These are phyloP conservation scores for Rheum nobile DNA, from an alignment of 148 eudicot species.

Conservation along the genomic window DNA sequence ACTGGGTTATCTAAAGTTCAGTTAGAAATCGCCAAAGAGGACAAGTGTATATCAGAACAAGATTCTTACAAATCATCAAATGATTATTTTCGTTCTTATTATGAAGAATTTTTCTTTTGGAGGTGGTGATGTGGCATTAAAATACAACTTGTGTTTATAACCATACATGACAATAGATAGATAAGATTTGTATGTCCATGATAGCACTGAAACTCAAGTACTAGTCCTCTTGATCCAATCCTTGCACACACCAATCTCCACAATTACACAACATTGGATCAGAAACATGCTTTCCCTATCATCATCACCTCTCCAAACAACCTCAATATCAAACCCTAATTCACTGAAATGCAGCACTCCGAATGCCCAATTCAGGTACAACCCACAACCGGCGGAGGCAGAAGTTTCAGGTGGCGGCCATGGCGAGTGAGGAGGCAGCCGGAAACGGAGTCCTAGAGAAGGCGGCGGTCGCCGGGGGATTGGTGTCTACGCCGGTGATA, in stretches of 20 bases:
- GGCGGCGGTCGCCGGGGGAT: conserved; percentile 56
- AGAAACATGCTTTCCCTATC: background rate
- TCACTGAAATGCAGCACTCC: background rate
- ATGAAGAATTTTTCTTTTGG: no score
- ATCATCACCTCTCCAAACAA: background rate
- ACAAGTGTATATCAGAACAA: no score
- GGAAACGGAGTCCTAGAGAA: conserved; percentile 26
- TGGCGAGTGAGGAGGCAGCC: conserved; percentile 27
- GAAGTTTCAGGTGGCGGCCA: conserved; percentile 10
- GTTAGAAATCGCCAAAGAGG: no score
- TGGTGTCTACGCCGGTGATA: conserved; percentile 65
- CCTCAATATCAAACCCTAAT: background rate
- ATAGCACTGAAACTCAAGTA: background rate
- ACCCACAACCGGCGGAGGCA: background rate
- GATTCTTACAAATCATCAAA: no score
- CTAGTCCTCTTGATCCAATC: background rate
- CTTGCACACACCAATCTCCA: background rate
- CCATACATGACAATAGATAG: no score
- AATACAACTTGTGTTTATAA: no score
- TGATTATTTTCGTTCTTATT: no score
- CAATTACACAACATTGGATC: no score
- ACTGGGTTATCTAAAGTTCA: no score
- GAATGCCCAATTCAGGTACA: background rate
- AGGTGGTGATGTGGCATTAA: no score
- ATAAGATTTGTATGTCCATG: background rate